A percentile compares a stretch with the other conserved stretches of the same genome.
These are phyloP conservation scores for Lojkania enalia DNA, from an alignment of 2,329 filamentous ascomycete species.

Conservation along the genomic window DNA sequence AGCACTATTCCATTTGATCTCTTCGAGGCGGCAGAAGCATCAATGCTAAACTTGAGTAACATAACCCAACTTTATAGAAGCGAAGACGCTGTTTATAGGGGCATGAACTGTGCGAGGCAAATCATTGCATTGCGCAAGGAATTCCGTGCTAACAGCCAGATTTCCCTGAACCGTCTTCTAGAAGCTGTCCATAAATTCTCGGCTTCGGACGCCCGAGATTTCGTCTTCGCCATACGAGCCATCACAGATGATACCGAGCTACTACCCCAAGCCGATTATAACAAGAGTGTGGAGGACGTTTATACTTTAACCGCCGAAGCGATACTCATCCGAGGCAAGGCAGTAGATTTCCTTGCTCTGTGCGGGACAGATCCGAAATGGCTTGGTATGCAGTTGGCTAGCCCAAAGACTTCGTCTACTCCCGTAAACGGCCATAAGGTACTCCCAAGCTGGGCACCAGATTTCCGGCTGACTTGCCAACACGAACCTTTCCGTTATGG, in stretches of 20 bases:
- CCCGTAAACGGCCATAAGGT: background rate
- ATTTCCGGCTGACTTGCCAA: background rate
- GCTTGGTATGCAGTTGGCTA: background rate
- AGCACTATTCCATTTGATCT: background rate
- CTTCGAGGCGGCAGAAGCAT: background rate
- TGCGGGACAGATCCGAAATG: background rate
- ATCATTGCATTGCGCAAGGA: background rate
- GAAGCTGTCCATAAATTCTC: background rate
- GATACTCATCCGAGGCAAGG: background rate
- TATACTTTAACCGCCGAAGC: background rate
- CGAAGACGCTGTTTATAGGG: conserved; percentile 1
- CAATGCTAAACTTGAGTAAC: background rate
- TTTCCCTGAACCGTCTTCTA: background rate
- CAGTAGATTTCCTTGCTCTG: background rate
- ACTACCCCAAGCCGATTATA: background rate
- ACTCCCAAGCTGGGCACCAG: background rate
- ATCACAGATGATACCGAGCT: background rate
- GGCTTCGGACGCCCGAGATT: conserved; percentile 1
- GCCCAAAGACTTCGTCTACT: background rate
- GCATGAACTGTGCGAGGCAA: conserved; percentile 3
- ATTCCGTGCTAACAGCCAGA: background rate
- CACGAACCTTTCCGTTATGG: background rate
- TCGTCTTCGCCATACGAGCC: conserved; percentile 1
- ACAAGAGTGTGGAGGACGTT: background rate
- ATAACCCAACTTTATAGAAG: background rate